Evolutionary conservation across 2,329 filamentous ascomycete species (phyloP).

Genomic region (Phaeoacremonium minimum): DNA sequence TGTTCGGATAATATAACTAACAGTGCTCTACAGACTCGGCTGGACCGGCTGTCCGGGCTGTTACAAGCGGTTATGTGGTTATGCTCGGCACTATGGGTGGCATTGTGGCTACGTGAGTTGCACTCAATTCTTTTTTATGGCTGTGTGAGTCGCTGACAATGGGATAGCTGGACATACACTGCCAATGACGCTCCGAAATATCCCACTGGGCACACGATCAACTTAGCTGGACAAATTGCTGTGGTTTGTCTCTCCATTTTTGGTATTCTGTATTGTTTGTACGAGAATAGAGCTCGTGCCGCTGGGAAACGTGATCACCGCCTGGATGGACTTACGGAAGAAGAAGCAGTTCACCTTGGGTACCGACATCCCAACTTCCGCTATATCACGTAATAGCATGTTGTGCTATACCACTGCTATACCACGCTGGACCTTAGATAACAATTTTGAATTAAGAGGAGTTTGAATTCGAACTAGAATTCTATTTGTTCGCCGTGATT

Average conservation of each 20-base stretch:
- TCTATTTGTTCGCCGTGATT: no score
- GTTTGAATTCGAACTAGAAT: no score
- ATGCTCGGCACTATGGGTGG: constrained; percentile 51
- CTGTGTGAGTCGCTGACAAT: constrained; percentile 1
- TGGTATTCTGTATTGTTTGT: constrained; percentile 47
- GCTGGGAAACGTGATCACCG: constrained; percentile 42
- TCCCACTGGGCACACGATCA: constrained; percentile 50
- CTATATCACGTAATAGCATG: constrained; percentile 46
- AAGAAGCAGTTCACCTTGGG: constrained; percentile 41
- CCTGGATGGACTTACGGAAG: constrained; percentile 41
- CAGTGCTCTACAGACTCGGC: constrained; percentile 44
- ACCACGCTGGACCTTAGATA: no score
- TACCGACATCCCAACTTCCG: constrained; percentile 51
- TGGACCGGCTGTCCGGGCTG: constrained; percentile 51
- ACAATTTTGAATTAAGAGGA: no score
- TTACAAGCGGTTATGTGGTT: constrained; percentile 51
- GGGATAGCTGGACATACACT: constrained; percentile 45
- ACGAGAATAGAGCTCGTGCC: constrained; percentile 46
- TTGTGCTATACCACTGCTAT: no score
- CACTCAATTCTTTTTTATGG: background rate
- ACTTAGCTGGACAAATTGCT: constrained; percentile 43
- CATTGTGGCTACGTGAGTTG: constrained; percentile 47
- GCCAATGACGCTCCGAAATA: constrained; percentile 39
- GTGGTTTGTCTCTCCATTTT: constrained; percentile 37
- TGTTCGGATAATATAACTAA: no score